These are phyloP conservation scores for Talaromyces trachyspermus DNA, from an alignment of 495 filamentous ascomycete species.

Conservation along the genomic window DNA sequence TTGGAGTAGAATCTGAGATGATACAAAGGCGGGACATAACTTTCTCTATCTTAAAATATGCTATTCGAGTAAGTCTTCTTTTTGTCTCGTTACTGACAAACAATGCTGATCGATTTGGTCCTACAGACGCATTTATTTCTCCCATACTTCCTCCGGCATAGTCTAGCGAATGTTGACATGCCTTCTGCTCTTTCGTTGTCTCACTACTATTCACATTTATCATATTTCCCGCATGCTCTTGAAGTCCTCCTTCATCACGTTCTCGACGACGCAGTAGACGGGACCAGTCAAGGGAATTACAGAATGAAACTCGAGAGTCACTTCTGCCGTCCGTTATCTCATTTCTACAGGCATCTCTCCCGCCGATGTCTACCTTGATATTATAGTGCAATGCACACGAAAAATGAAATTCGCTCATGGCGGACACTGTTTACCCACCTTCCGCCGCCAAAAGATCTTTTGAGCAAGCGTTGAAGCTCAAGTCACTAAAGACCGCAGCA, in stretches of 20 bases:
- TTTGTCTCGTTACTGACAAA: not conserved
- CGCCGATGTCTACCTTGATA: conserved; percentile 73
- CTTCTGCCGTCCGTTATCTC: conserved; percentile 80
- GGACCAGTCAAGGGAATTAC: conserved; percentile 52
- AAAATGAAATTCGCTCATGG: conserved; percentile 98
- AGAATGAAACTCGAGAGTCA: conserved; percentile 42
- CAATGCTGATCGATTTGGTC: conserved; percentile 17
- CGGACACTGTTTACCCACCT: conserved; percentile 84
- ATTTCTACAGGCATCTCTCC: conserved; percentile 78
- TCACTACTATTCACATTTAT: conserved; percentile 74
- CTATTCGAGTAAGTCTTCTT: conserved; percentile 58
- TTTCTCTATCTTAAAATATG: conserved; percentile 79
- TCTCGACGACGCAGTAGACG: conserved; percentile 89
- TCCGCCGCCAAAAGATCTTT: conserved; percentile 87
- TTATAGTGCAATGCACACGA: conserved; percentile 93
- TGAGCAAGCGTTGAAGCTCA: conserved; percentile 77
- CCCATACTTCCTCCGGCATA: conserved; percentile 72
- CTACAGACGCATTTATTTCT: conserved; percentile 79
- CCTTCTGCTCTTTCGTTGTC: conserved; percentile 68
- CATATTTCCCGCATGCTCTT: conserved; percentile 86
- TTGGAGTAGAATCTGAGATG: conserved; percentile 87
- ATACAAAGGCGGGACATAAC: conserved; percentile 83
- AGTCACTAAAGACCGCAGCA: conserved; percentile 88
- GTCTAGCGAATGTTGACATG: conserved; percentile 63
- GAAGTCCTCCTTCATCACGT: conserved; percentile 91